Conservation (phyloP, 2,329 filamentous ascomycete genomes). For the Calonectria fujianensis region DNA sequence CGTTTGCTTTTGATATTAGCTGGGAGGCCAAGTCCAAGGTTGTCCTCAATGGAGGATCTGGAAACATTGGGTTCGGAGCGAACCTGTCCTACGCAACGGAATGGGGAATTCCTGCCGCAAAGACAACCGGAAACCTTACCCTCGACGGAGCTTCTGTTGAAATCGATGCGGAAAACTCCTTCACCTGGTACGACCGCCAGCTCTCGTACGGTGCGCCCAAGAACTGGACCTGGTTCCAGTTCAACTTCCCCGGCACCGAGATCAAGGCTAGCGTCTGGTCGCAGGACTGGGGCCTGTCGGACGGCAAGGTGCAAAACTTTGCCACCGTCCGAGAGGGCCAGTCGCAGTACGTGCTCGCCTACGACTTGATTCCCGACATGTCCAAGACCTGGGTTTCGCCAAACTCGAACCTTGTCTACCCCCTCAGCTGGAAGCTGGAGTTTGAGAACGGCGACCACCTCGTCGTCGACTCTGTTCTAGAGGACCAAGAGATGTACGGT, state of each 20-base stretch:
- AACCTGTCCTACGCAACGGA: constrained; percentile 17
- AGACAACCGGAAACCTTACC: constrained; percentile 7
- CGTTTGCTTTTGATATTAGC: constrained; percentile 10
- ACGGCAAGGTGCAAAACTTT: not conserved
- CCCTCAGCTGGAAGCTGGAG: constrained; percentile 23
- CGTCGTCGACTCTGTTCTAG: constrained; percentile 4
- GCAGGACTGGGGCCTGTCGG: not conserved
- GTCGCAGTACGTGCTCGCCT: constrained; percentile 4
- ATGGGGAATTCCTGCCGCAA: constrained; percentile 26
- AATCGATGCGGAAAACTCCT: constrained; percentile 14
- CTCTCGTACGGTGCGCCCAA: constrained; percentile 4
- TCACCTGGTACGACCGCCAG: constrained; percentile 36
- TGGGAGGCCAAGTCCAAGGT: constrained; percentile 24
- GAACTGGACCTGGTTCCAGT: constrained; percentile 34
- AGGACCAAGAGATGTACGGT: constrained; percentile 34
- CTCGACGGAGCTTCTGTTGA: not conserved
- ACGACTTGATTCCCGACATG: constrained; percentile 18
- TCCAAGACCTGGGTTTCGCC: constrained; percentile 23
- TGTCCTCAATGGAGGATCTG: constrained; percentile 13
- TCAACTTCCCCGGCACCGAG: constrained; percentile 22
- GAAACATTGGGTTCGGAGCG: constrained; percentile 15
- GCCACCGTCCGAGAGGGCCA: constrained; percentile 15
- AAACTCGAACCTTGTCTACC: constrained; percentile 13
- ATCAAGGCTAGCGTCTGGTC: constrained; percentile 36
- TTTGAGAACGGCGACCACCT: constrained; percentile 34